Percentiles rank a stretch among this genome's conserved stretches.
These are phyloP conservation scores for Wilcoxina mikolae DNA, from an alignment of 495 filamentous ascomycete genomes.

Conservation along the genomic window DNA sequence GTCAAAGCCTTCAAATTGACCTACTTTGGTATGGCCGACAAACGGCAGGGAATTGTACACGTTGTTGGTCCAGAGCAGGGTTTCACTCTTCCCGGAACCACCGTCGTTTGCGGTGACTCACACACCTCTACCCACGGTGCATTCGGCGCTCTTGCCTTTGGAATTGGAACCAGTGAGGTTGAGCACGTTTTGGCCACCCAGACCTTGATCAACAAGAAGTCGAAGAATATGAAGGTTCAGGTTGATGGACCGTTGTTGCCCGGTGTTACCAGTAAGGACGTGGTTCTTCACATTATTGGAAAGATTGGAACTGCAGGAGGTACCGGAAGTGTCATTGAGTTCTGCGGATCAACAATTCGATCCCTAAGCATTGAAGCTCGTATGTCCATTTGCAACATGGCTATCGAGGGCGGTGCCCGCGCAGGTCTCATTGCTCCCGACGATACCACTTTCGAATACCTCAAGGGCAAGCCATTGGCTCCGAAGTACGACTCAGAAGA, in stretches of 20 bases:
- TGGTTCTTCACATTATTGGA: slow-evolving; percentile 87
- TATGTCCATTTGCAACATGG: slow-evolving; percentile 99
- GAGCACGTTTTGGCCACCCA: slow-evolving; percentile 97
- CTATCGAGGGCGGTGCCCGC: slow-evolving; percentile 91
- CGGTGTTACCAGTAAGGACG: slow-evolving; percentile 91
- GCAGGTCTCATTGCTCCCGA: slow-evolving; percentile 96
- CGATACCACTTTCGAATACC: slow-evolving; percentile 84
- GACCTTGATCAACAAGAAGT: slow-evolving; percentile 80
- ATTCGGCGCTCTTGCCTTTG: slow-evolving; percentile 88
- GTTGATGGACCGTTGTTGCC: slow-evolving; percentile 82
- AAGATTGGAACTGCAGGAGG: slow-evolving; percentile 91
- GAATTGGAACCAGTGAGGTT: slow-evolving; percentile 95
- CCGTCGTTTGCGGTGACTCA: slow-evolving; percentile 92
- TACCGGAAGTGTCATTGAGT: slow-evolving; percentile 90
- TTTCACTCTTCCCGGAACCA: slow-evolving; percentile 94
- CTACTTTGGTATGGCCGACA: slow-evolving; percentile 93
- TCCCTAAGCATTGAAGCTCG: slow-evolving; percentile 87
- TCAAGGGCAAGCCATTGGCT: slow-evolving; percentile 76
- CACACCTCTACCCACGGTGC: slow-evolving; percentile 97
- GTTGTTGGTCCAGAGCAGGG: slow-evolving; percentile 98
- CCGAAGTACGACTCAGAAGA: slow-evolving; percentile 68
- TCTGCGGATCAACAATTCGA: slow-evolving; percentile 84
- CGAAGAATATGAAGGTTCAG: slow-evolving; percentile 96
- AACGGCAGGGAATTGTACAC: slow-evolving; percentile 95
- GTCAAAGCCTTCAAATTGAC: slow-evolving; percentile 93